Conservation (phyloP, 202 grass and related monocot genomes). For the Dendrocalamus latiflorus region DNA sequence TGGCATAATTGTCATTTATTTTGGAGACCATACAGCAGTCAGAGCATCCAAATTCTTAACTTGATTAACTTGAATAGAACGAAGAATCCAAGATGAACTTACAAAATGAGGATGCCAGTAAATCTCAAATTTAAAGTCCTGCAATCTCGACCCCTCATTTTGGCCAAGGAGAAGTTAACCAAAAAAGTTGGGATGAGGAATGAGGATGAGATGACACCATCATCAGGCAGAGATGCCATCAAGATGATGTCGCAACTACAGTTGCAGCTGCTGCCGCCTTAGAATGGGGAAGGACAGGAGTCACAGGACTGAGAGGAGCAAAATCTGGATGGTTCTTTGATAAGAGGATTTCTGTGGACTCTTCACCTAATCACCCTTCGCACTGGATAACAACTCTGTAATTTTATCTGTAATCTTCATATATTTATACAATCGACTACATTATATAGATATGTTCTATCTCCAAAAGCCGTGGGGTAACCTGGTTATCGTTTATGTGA, state of each 20-base stretch:
- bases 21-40: background rate
- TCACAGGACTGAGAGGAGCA: too few relatives aligned
- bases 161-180: background rate
- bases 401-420: background rate
- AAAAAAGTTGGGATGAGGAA: too few relatives aligned
- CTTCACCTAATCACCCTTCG: background rate
- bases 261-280: too few relatives aligned
- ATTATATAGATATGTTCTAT: background rate
- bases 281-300: too few relatives aligned
- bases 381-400: background rate
- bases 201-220: too few relatives aligned
- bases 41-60: background rate
- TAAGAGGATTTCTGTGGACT: background rate
- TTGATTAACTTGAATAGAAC: background rate
- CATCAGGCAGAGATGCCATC: too few relatives aligned
- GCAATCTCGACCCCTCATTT: background rate
- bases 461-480: too few relatives aligned
- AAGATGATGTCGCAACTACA: too few relatives aligned
- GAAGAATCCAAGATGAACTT: background rate
- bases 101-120: background rate
- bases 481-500: too few relatives aligned
- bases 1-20: background rate
- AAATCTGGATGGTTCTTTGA: background rate
- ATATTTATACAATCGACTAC: background rate
- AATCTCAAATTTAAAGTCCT: background rate